Conservation (phyloP, 169 alveolate genomes). For the Plasmodium berghei region DNA sequence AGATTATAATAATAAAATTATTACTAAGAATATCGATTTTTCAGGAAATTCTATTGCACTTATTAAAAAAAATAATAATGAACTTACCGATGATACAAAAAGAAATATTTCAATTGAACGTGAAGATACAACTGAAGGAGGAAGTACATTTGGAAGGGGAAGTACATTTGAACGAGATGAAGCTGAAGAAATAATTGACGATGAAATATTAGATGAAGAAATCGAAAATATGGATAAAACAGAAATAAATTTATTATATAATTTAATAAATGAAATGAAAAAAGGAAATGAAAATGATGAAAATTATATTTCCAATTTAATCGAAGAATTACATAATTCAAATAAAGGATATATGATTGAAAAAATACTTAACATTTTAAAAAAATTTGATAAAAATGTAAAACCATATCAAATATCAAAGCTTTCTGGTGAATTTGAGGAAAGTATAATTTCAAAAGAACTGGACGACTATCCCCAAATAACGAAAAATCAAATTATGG, state of each 20-base stretch:
- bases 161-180: neutral
- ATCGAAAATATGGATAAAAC: constrained; percentile 22
- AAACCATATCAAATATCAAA: constrained; percentile 1
- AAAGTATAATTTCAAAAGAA: neutral
- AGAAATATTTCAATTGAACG: neutral
- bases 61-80: neutral
- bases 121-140: neutral
- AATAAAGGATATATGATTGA: constrained; percentile 32
- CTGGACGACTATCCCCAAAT: neutral
- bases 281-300: constrained; percentile 32
- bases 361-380: constrained; percentile 24
- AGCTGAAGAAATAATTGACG: neutral
- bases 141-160: neutral
- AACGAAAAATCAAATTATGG: neutral
- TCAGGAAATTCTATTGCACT: neutral
- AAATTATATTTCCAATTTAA: constrained; percentile 34
- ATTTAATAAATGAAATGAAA: constrained; percentile 44
- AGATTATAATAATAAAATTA: neutral
- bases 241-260: constrained; percentile 23
- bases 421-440: neutral
- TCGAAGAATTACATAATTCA: constrained; percentile 46
- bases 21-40: neutral
- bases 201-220: neutral
- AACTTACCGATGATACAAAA: neutral
- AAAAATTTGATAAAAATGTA: constrained; percentile 21